phyloP scores from a whole-genome alignment of 2,329 filamentous ascomycete species.

The Eutypa lata region DNA sequence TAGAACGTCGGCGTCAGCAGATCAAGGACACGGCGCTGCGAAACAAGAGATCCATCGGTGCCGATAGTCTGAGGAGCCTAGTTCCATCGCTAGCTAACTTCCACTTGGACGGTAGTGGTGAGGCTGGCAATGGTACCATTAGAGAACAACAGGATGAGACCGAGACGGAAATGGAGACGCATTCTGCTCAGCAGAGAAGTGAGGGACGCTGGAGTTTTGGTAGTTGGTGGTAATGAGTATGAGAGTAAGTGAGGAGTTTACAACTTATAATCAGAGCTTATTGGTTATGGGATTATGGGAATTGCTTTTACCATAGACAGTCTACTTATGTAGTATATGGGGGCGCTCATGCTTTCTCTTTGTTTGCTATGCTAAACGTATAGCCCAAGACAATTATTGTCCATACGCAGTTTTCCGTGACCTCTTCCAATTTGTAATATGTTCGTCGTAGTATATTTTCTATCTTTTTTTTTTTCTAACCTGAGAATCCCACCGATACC shows the following conservation, averaged over 20 bases:
- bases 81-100: constrained; percentile 22
- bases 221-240: constrained; percentile 23
- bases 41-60: constrained; percentile 26
- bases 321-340: not conserved
- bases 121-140: constrained; percentile 3
- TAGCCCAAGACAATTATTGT: too few relatives aligned
- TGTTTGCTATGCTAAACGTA: not conserved
- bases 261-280: too few relatives aligned
- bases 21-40: constrained; percentile 23
- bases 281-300: not conserved
- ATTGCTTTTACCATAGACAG: not conserved
- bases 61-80: constrained; percentile 26
- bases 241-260: too few relatives aligned
- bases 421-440: not conserved
- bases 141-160: not conserved
- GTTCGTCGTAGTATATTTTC: not conserved
- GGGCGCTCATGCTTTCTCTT: not conserved
- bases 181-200: constrained; percentile 9
- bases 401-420: too few relatives aligned
- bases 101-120: constrained; percentile 12
- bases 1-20: constrained; percentile 16
- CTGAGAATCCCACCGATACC: not conserved
- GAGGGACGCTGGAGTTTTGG: constrained; percentile 25
- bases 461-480: not conserved
- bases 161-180: constrained; percentile 10